A percentile compares a stretch with the other conserved stretches of the same genome.
Conservation (phyloP, 345 rosid species). For the Streptanthus diversifolius region DNA sequence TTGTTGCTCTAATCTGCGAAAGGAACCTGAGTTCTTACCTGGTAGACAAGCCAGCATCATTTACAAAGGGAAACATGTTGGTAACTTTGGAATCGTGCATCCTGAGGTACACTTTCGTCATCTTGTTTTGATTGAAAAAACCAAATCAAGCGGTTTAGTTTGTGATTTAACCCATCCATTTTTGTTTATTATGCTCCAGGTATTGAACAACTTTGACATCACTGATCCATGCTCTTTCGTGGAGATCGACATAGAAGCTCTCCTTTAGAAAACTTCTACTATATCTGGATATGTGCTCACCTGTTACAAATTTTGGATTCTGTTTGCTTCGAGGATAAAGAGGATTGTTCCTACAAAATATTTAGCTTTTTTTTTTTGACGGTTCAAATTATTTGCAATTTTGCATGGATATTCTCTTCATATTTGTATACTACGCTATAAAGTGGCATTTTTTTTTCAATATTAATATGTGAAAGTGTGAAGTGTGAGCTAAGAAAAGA, state of each 20-base stretch:
- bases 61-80: conserved; percentile 64
- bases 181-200: conserved; percentile 37
- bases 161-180: background rate
- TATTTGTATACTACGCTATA: background rate
- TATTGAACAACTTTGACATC: conserved; percentile 70
- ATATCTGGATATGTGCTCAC: background rate
- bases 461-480: background rate
- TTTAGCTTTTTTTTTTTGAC: background rate
- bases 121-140: background rate
- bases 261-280: conserved; percentile 12
- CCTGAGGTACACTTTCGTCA: conserved; percentile 51
- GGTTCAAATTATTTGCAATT: background rate
- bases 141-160: background rate
- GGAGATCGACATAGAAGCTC: conserved; percentile 57
- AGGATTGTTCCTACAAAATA: background rate
- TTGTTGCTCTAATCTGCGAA: background rate
- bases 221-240: conserved; percentile 77
- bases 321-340: background rate
- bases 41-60: conserved; percentile 86
- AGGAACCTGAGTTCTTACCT: conserved; percentile 81
- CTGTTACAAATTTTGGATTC: background rate
- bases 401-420: background rate
- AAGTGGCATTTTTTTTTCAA: background rate
- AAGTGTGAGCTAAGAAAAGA: background rate
- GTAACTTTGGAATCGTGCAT: conserved; percentile 81